Percentiles rank a stretch among this genome's conserved stretches.
phyloP scores from a whole-genome alignment of 169 alveolate species.

The Sarcocystis neurona region DNA sequence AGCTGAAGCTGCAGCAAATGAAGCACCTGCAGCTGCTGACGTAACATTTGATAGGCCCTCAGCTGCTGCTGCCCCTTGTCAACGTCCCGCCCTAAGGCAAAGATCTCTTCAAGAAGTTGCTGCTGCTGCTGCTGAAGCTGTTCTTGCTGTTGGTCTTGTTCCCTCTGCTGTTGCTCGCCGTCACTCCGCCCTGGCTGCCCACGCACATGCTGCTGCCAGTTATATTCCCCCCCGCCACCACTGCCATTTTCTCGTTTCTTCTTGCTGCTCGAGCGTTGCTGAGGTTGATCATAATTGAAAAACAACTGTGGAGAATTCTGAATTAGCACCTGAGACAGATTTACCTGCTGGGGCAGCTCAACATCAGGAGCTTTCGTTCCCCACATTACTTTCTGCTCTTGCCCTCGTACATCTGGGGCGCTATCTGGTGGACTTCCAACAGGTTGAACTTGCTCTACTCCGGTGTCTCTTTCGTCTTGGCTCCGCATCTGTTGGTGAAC shows the following conservation, averaged over 20 bases:
- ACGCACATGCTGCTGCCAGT: slow-evolving; percentile 25
- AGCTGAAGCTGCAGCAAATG: background rate
- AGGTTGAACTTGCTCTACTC: too few relatives aligned
- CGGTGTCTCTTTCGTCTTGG: too few relatives aligned
- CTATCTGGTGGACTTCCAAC: too few relatives aligned
- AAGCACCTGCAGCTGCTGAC: slow-evolving; percentile 1
- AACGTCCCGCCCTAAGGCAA: background rate
- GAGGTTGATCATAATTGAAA: slow-evolving; percentile 13
- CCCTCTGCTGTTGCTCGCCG: background rate
- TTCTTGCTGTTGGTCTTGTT: background rate
- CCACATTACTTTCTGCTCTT: background rate
- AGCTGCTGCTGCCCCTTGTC: background rate
- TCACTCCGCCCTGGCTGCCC: background rate
- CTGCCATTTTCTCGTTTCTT: too few relatives aligned
- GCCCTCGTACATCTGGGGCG: background rate
- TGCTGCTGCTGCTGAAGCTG: background rate
- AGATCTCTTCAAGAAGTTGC: background rate
- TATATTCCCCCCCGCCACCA: background rate
- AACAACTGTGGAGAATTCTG: slow-evolving; percentile 20
- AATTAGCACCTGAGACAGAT: slow-evolving; percentile 19
- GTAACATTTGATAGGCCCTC: background rate
- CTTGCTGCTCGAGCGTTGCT: background rate
- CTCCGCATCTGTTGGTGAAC: too few relatives aligned
- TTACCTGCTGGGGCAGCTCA: slow-evolving; percentile 9
- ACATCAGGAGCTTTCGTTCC: background rate